Percentiles rank a stretch among this genome's conserved stretches.
These are phyloP conservation scores for Seminavis robusta DNA, from an alignment of 108 stramenopile genomes.

Conservation along the genomic window DNA sequence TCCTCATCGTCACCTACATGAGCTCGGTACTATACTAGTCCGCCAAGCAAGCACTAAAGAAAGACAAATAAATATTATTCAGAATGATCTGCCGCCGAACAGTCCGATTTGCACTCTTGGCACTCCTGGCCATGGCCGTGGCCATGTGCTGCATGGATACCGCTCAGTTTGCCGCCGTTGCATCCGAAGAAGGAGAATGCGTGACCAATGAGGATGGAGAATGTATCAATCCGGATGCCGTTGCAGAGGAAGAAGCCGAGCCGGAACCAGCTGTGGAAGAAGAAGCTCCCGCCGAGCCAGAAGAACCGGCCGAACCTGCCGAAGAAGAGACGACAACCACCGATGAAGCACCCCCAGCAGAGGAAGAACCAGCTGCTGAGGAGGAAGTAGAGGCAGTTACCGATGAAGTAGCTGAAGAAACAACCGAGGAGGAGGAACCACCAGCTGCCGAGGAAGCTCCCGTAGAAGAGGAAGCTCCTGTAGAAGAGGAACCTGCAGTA, in stretches of 20 bases:
- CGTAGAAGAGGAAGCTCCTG: background rate
- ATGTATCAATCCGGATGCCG: background rate
- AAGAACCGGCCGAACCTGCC: background rate
- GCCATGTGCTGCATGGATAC: too few species aligned
- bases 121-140: too few species aligned
- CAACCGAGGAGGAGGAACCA: background rate
- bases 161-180: too few species aligned
- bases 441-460: background rate
- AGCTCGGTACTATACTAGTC: too few species aligned
- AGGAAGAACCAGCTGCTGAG: background rate
- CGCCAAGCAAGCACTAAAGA: too few species aligned
- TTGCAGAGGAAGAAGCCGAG: constrained; percentile 9
- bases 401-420: background rate
- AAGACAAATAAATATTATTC: too few species aligned
- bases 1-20: too few species aligned
- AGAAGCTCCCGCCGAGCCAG: constrained; percentile 4
- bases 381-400: background rate
- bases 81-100: too few species aligned
- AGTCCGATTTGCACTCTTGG: too few species aligned
- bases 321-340: constrained; percentile 22
- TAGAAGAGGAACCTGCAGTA: too few species aligned
- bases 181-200: constrained; percentile 12
- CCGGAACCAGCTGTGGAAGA: background rate
- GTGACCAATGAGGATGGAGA: constrained; percentile 18
- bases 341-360: constrained; percentile 11